Conservation (phyloP, 2,329 filamentous ascomycete genomes). For the Alternaria sp. region DNA sequence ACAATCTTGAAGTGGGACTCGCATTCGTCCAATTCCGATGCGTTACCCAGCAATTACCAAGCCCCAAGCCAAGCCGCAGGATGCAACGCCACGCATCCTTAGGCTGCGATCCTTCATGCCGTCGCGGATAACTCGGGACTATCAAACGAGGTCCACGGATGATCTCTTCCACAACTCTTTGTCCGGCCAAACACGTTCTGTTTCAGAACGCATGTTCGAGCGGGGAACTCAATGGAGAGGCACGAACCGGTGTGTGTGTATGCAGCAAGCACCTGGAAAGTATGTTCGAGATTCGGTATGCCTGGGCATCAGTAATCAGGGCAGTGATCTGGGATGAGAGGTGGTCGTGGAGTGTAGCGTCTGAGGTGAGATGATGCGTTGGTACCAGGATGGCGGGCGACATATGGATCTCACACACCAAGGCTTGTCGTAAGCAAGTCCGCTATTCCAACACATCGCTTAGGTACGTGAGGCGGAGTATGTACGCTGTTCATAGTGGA, state of each 20-base stretch:
- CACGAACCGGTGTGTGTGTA: neutral
- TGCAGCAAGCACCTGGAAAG: neutral
- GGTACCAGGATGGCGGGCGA: neutral
- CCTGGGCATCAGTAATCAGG: neutral
- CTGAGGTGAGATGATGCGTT: neutral
- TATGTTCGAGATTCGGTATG: neutral
- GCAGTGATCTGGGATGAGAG: neutral
- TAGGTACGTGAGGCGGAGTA: neutral
- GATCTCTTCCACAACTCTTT: neutral
- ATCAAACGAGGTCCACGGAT: slow-evolving; percentile 1
- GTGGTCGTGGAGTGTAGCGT: neutral
- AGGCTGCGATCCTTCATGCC: neutral
- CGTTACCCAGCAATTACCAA: neutral
- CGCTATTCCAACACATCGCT: neutral
- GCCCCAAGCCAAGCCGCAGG: neutral
- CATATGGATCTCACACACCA: neutral
- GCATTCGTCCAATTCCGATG: neutral
- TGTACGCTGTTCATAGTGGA: neutral
- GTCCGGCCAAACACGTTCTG: neutral
- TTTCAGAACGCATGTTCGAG: neutral
- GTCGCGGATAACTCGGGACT: neutral
- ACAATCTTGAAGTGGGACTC: neutral
- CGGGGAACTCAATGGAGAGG: neutral
- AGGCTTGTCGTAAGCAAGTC: neutral
- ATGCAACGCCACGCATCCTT: neutral